Conservation (phyloP, 2,329 filamentous ascomycete genomes). For the Chaetomiaceae sp. region DNA sequence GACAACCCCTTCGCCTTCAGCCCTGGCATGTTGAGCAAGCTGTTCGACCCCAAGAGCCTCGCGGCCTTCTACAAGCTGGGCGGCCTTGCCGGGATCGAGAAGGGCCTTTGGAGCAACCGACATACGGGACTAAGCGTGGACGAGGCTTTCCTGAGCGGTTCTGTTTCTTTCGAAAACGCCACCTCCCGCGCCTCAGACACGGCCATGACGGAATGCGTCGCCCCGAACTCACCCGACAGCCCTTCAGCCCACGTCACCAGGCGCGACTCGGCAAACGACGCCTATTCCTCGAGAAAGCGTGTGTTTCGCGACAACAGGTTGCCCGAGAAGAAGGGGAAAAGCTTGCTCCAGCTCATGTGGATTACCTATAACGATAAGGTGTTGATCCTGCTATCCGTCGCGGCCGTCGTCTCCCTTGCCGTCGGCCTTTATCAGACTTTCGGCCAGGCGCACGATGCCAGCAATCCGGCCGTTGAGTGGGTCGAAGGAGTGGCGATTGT, state of each 20-base stretch:
- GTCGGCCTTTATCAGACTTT: constrained; percentile 63
- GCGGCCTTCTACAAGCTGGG: constrained; percentile 70
- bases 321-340: constrained; percentile 57
- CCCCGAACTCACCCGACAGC: not conserved
- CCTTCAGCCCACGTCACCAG: constrained; percentile 5
- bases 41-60: constrained; percentile 73
- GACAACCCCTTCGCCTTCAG: constrained; percentile 68
- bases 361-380: constrained; percentile 64
- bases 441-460: constrained; percentile 38
- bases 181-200: constrained; percentile 29
- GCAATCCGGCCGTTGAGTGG: constrained; percentile 51
- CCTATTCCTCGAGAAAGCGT: constrained; percentile 46
- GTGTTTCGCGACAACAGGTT: constrained; percentile 55
- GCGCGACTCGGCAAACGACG: constrained; percentile 10
- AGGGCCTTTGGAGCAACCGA: constrained; percentile 61
- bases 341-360: constrained; percentile 58
- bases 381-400: constrained; percentile 58
- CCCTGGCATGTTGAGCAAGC: constrained; percentile 66
- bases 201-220: not conserved
- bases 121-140: constrained; percentile 63
- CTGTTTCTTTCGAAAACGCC: constrained; percentile 63
- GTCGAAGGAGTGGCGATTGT: constrained; percentile 62
- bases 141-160: constrained; percentile 57
- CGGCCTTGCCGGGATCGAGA: constrained; percentile 65
- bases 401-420: constrained; percentile 59